Evolutionary conservation across 192 early-diverging fungal species (phyloP).

Genomic region (Irineochytrium annulatum): DNA sequence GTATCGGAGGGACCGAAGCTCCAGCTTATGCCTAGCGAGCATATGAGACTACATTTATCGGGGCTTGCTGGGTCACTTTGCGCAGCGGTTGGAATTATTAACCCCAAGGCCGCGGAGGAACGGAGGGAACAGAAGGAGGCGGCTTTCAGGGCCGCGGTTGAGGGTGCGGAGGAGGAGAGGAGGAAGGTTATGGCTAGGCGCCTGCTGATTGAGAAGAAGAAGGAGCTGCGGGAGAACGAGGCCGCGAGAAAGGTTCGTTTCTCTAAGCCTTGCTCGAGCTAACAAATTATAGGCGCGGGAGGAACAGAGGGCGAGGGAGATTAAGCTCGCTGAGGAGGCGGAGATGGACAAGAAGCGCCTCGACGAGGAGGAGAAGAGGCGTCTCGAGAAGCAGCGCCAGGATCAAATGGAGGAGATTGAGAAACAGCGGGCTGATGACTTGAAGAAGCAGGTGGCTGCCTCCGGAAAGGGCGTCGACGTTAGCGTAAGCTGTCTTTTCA

Average conservation of each 20-base stretch:
- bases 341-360: conserved; percentile 77
- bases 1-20: conserved; percentile 69
- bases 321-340: conserved; percentile 69
- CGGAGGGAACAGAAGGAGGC: conserved; percentile 63
- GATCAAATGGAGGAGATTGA: conserved; percentile 77
- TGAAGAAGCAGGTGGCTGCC: conserved; percentile 67
- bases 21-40: conserved; percentile 72
- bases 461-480: conserved; percentile 48
- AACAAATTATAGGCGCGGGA: conserved; percentile 26
- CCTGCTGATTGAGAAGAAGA: conserved; percentile 88
- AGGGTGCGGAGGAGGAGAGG: conserved; percentile 78
- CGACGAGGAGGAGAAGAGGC: conserved; percentile 78
- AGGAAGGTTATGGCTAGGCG: conserved; percentile 69
- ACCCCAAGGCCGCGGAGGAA: conserved; percentile 65
- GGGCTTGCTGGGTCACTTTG: conserved; percentile 80
- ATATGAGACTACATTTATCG: conserved; percentile 89
- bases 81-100: conserved; percentile 78
- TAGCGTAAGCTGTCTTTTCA: too few species aligned
- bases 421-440: conserved; percentile 74
- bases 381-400: conserved; percentile 76
- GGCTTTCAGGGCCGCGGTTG: conserved; percentile 67
- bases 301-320: conserved; percentile 35
- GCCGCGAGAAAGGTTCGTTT: conserved; percentile 22
- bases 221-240: conserved; percentile 64
- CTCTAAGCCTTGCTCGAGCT: not conserved